Base-by-base conservation (phyloP, 768 basidiomycete genomes). In the Rhodocollybia butyracea region DNA sequence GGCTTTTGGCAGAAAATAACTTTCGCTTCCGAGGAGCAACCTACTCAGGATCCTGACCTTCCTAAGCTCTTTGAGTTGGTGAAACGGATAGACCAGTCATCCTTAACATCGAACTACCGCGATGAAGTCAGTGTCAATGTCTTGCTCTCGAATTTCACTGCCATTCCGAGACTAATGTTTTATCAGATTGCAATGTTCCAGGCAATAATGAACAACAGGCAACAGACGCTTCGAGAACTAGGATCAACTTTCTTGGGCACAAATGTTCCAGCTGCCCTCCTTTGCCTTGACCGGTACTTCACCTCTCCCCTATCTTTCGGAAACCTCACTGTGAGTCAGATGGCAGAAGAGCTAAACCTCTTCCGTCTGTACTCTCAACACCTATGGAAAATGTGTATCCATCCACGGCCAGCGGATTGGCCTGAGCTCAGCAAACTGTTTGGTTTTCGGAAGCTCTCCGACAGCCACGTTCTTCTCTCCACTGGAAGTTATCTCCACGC, bases 1-100 rank as follows among this genome's bases (percentile, higher is more conserved):
- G 72, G 66, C 1, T 63, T 84, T 15, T 85, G 84, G 83, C 61
- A 60, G 6, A 63, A 65, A 11, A 61, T 76, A 17, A 75, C 80
- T 0, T 79, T 82, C 42, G 57, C 67, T 1, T 40, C 58, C 3
- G 53, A 61, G 3, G 41, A 59, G 11, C 54, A 50, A 53, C 12
- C 50, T 32, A 39, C 51, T 29, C 21, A 19, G 5, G 58, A 67
- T 45, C 40, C 46, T 11, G 59, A 51, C 15, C 46, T 61, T 15
- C 19, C 19, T 17, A 50, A 62, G 39, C 60, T 77, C 12, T 51
- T 76, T 24, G 61, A 57, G 0, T 61, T 70, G 34, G 64, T 68
- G 0, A 42, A 53, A 2, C 38, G 55, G 27, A 59, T 64, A 2
- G 56, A 67, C 7, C 47, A n/a, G 5, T 27, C 32, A 19, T 31